These are phyloP conservation scores for Rubroshorea leprosula DNA, from an alignment of 345 rosid species.

Conservation along the genomic window DNA sequence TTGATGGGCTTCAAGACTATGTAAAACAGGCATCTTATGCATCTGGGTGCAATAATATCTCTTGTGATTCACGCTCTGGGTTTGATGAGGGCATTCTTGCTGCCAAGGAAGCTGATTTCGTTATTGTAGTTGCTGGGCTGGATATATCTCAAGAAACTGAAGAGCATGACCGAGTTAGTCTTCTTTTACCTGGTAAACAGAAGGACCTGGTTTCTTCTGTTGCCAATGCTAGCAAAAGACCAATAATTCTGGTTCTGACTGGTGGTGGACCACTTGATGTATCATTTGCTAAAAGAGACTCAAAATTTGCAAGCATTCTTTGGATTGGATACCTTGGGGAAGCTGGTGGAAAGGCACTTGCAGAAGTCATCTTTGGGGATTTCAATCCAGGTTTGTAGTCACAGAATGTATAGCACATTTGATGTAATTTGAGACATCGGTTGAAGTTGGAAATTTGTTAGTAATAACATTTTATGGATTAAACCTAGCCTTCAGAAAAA, in stretches of 20 bases:
- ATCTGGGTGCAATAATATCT: constrained; percentile 59
- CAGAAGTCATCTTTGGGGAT: constrained; percentile 71
- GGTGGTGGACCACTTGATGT: constrained; percentile 96
- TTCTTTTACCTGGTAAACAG: constrained; percentile 87
- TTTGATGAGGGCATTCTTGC: constrained; percentile 53
- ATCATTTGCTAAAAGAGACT: constrained; percentile 57
- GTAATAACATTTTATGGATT: too few species aligned
- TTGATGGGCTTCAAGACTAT: constrained; percentile 47
- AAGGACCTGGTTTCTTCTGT: constrained; percentile 55
- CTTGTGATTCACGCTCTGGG: constrained; percentile 42
- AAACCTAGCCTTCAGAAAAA: constrained; percentile 7
- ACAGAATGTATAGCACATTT: constrained; percentile 9
- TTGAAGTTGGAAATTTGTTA: constrained; percentile 1
- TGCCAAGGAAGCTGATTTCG: constrained; percentile 58
- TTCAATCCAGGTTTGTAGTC: constrained; percentile 72
- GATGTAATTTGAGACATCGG: not conserved
- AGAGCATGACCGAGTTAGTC: constrained; percentile 77
- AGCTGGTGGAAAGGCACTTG: constrained; percentile 82
- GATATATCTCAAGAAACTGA: constrained; percentile 86
- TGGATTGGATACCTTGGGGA: constrained; percentile 97
- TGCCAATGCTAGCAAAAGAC: constrained; percentile 57
- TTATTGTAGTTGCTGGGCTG: constrained; percentile 66
- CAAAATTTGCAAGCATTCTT: constrained; percentile 57
- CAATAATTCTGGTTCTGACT: constrained; percentile 76
- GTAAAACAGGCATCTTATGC: constrained; percentile 38